phyloP scores from a whole-genome alignment of 202 grass and related monocot genomes.

The Carex sylvatica region DNA sequence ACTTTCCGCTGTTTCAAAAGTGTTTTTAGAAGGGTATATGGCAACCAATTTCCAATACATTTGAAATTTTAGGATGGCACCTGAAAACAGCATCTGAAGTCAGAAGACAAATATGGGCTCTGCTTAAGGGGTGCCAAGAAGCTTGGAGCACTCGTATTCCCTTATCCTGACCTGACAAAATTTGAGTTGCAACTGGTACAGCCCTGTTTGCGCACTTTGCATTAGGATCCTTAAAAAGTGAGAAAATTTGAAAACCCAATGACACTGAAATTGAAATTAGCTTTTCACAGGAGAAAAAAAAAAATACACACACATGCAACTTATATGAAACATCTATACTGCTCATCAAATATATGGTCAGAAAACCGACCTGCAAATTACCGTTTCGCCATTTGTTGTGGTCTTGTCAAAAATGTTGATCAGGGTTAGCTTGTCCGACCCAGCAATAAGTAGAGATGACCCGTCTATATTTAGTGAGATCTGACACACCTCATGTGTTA shows the following conservation, averaged over 20 bases:
- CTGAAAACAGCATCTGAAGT: conserved; percentile 92
- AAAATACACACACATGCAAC: background rate
- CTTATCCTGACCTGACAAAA: conserved; percentile 55
- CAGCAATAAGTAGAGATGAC: conserved; percentile 64
- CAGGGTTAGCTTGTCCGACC: conserved; percentile 58
- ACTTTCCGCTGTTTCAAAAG: background rate
- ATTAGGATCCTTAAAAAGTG: conserved; percentile 8
- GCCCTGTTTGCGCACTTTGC: conserved; percentile 45
- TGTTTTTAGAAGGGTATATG: conserved; percentile 1
- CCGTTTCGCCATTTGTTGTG: conserved; percentile 53
- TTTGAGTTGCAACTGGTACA: conserved; percentile 62
- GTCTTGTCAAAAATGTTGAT: conserved; percentile 70
- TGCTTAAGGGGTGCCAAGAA: conserved; percentile 86
- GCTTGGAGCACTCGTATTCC: conserved; percentile 75
- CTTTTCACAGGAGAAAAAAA: background rate
- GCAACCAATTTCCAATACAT: background rate
- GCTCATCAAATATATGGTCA: conserved; percentile 20
- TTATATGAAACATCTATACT: conserved; percentile 10
- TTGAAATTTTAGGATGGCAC: conserved; percentile 29
- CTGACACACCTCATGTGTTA: conserved; percentile 44
- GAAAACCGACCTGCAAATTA: conserved; percentile 62
- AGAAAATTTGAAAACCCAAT: conserved; percentile 3
- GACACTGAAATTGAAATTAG: background rate
- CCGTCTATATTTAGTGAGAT: conserved; percentile 70
- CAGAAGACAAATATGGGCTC: conserved; percentile 76